Evolutionary conservation across 768 basidiomycete species (phyloP).

Genomic region (Lactifluus echinatus): DNA sequence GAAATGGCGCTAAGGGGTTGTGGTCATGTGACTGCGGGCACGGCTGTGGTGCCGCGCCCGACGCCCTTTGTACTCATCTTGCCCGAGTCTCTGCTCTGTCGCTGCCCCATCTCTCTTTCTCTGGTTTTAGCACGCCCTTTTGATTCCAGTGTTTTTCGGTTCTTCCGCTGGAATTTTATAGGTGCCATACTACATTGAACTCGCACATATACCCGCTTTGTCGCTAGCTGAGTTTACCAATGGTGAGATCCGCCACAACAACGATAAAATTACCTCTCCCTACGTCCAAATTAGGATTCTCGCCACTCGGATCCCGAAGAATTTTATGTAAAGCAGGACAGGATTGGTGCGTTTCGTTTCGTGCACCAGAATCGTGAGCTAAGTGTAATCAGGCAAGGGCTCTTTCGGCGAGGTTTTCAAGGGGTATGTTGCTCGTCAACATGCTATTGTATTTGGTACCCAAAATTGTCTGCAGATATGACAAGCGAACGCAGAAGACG

Average conservation of each 20-base stretch:
- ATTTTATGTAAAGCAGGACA: conserved; percentile 93
- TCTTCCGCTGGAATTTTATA: background rate
- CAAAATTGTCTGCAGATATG: conserved; percentile 50
- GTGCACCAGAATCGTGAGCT: conserved; percentile 1
- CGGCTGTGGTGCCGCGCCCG: background rate
- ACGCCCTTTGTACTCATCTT: background rate
- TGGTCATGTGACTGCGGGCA: background rate
- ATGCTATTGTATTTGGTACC: conserved; percentile 4
- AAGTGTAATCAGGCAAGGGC: conserved; percentile 66
- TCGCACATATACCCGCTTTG: conserved; percentile 18
- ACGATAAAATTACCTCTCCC: conserved; percentile 10
- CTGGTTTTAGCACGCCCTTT: background rate
- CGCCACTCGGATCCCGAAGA: conserved; percentile 88
- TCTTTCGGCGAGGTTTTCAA: conserved; percentile 99
- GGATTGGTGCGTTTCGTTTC: conserved; percentile 61
- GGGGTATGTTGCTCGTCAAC: conserved; percentile 46
- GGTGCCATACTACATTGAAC: conserved; percentile 18
- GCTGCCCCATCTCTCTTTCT: conserved; percentile 1
- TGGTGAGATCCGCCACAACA: conserved; percentile 22
- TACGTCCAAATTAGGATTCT: conserved; percentile 40
- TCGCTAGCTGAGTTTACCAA: conserved; percentile 11
- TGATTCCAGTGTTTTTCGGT: background rate
- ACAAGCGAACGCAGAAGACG: conserved; percentile 90
- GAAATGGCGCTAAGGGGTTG: background rate
- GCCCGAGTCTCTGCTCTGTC: background rate